Percentiles rank a stretch among this genome's conserved stretches.
Conservation (phyloP, 2,329 filamentous ascomycete genomes). For the Calonectria henricotiae region DNA sequence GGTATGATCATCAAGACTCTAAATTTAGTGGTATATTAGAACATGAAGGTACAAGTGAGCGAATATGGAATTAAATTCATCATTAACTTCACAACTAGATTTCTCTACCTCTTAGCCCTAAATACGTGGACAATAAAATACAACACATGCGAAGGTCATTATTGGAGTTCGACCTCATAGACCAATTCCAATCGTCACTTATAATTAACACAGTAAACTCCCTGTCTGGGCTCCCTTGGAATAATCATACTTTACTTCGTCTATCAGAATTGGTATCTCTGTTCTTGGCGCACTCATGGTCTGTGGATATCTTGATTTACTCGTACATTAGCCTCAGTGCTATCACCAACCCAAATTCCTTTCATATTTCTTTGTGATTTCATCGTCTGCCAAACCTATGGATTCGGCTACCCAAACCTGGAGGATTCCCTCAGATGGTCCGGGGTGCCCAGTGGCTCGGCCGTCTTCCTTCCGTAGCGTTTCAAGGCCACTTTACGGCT, state of each 20-base stretch:
- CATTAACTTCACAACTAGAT: no score
- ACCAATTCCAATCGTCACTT: no score
- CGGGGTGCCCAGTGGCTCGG: conserved; percentile 45
- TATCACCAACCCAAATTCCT: background rate
- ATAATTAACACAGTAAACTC: conserved; percentile 8
- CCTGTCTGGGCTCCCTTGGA: background rate
- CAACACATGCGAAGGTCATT: no score
- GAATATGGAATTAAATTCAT: no score
- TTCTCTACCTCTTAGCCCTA: no score
- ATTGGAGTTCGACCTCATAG: no score
- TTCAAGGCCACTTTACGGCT: conserved; percentile 45
- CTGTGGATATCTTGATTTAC: conserved; percentile 14
- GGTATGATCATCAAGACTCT: no score
- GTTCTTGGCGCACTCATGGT: conserved; percentile 7
- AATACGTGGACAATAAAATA: no score
- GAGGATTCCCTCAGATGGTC: conserved; percentile 40
- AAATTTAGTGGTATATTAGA: no score
- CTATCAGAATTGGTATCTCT: background rate
- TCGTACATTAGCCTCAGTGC: conserved; percentile 17
- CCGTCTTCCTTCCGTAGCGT: conserved; percentile 36
- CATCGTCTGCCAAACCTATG: background rate
- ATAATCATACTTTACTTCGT: background rate
- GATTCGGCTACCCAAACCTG: background rate
- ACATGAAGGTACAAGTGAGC: no score
- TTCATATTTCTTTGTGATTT: conserved; percentile 2